phyloP scores from a whole-genome alignment of 2,329 filamentous ascomycete genomes.

The Venturia pyrina region DNA sequence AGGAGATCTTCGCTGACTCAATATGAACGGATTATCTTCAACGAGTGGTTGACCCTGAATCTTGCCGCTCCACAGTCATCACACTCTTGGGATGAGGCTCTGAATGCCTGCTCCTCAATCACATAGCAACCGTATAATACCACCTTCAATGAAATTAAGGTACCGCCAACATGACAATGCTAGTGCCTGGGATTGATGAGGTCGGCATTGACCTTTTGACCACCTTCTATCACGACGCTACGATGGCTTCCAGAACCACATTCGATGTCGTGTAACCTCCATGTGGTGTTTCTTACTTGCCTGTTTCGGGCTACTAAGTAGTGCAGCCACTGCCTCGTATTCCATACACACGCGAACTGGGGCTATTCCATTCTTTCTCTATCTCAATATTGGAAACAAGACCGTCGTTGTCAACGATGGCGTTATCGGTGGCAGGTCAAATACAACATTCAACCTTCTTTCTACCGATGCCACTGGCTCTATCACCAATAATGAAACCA shows the following conservation, averaged over 20 bases:
- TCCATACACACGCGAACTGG: conserved; percentile 3
- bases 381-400: conserved; percentile 16
- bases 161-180: background rate
- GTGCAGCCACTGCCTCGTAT: background rate
- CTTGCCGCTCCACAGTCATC: background rate
- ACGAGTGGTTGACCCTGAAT: background rate
- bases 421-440: conserved; percentile 17
- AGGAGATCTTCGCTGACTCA: background rate
- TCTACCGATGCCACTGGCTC: conserved; percentile 10
- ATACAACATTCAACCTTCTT: conserved; percentile 14
- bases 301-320: background rate
- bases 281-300: background rate
- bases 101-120: background rate
- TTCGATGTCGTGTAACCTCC: background rate
- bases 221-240: background rate
- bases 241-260: background rate
- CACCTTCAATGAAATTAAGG: background rate
- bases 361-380: conserved; percentile 14
- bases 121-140: background rate
- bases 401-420: conserved; percentile 18
- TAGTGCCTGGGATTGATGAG: background rate
- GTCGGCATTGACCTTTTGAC: background rate
- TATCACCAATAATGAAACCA: conserved; percentile 13
- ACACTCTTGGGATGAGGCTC: background rate
- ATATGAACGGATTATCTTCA: background rate